A percentile compares a stretch with the other conserved stretches of the same genome.
These are phyloP conservation scores for Saccharomycopsis crataegensis DNA, from an alignment of 1,139 yeast species.

Conservation along the genomic window DNA sequence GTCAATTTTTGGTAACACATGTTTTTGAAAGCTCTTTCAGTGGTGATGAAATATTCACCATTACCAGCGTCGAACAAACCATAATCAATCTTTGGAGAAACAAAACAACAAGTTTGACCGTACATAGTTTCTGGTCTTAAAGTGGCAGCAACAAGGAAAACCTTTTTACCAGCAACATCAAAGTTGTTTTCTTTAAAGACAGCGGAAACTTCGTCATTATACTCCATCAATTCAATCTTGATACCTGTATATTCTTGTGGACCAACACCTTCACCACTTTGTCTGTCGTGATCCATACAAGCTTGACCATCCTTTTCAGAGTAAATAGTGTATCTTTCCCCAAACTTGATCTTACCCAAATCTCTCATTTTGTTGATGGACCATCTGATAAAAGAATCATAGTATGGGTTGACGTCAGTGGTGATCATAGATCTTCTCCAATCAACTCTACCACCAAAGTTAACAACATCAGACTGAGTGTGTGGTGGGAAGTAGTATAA, in stretches of 20 bases:
- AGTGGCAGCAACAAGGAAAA: slow-evolving; percentile 90
- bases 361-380: slow-evolving; percentile 86
- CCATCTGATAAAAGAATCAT: slow-evolving; percentile 95
- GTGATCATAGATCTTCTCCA: slow-evolving; percentile 98
- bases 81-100: slow-evolving; percentile 87
- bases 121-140: slow-evolving; percentile 99
- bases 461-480: slow-evolving; percentile 71
- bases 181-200: slow-evolving; percentile 37
- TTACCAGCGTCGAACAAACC: slow-evolving; percentile 90
- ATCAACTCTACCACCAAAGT: slow-evolving; percentile 90
- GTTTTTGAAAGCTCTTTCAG: slow-evolving; percentile 96
- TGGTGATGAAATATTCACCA: slow-evolving; percentile 70
- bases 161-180: slow-evolving; percentile 57
- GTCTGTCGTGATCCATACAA: slow-evolving; percentile 98
- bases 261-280: slow-evolving; percentile 91
- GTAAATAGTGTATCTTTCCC: slow-evolving; percentile 95
- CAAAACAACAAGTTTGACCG: slow-evolving; percentile 97
- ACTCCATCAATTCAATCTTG: slow-evolving; percentile 67
- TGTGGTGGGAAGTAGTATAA: slow-evolving; percentile 85
- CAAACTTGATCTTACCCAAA: slow-evolving; percentile 88
- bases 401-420: slow-evolving; percentile 91
- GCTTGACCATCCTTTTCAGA: slow-evolving; percentile 99
- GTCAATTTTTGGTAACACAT: slow-evolving; percentile 94
- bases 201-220: slow-evolving; percentile 33
- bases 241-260: slow-evolving; percentile 96